A percentile compares a stretch with the other conserved stretches of the same genome.
Conservation (phyloP, 2,329 filamentous ascomycete genomes). For the Esteya vermicola region DNA sequence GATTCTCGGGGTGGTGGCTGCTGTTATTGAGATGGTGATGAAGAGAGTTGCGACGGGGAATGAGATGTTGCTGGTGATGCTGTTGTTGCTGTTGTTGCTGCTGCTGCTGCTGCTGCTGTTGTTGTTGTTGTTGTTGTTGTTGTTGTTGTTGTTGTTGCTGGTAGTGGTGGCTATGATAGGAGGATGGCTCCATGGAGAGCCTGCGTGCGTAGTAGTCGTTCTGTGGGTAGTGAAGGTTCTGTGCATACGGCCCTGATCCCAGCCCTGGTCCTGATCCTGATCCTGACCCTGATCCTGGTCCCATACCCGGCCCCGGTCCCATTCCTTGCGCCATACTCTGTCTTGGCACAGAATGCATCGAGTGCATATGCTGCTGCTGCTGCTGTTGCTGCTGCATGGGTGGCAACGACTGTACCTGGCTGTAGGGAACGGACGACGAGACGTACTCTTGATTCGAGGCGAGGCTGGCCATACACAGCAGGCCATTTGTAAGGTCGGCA, state of each 20-base stretch:
- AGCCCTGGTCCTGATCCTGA: no score
- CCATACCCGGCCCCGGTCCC: no score
- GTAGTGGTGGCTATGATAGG: not conserved
- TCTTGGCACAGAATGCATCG: no score
- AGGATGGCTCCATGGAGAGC: conserved; percentile 4
- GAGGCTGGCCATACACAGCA: conserved; percentile 8
- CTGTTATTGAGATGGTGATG: no score
- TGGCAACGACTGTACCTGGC: not conserved
- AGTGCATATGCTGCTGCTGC: conserved; percentile 2
- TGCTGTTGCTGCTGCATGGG: conserved; percentile 1
- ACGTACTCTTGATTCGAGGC: conserved; percentile 7
- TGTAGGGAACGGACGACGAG: conserved; percentile 4
- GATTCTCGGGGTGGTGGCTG: conserved; percentile 1
- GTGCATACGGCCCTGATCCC: no score
- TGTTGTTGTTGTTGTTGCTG: not conserved
- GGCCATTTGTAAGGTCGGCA: conserved; percentile 3
- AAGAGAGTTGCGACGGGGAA: not conserved
- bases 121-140: not conserved
- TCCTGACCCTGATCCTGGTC: no score
- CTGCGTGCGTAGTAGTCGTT: conserved; percentile 2
- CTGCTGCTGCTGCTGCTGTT: not conserved
- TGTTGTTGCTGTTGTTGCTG: conserved; percentile 3
- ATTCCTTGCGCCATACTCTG: no score
- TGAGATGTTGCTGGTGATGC: conserved; percentile 3
- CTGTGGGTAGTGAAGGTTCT: no score